phyloP scores from a whole-genome alignment of 169 alveolate species.

The Eimeria sp. region DNA sequence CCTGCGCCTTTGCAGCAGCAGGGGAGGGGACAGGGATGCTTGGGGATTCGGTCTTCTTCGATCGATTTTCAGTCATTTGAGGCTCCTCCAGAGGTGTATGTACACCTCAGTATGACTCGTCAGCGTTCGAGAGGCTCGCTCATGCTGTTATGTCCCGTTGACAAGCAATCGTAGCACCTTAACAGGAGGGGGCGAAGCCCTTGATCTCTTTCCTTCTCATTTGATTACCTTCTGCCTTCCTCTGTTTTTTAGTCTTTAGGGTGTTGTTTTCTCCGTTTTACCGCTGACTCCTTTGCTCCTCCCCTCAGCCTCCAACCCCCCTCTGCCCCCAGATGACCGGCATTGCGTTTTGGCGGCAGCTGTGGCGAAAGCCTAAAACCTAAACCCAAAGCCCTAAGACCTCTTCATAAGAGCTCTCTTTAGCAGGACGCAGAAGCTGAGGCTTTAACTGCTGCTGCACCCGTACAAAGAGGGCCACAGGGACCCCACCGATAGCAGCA shows the following conservation, averaged over 20 bases:
- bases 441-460: not conserved
- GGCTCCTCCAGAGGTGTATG: not conserved
- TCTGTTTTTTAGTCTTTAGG: not conserved
- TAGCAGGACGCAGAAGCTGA: not conserved
- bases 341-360: not conserved
- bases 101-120: not conserved
- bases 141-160: not conserved
- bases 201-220: not conserved
- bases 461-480: not conserved
- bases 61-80: not conserved
- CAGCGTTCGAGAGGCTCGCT: not conserved
- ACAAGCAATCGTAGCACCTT: not conserved
- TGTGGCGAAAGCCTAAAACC: not conserved
- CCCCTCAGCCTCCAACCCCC: slow-evolving; percentile 13
- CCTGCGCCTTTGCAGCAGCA: slow-evolving; percentile 12
- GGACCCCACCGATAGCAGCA: not conserved
- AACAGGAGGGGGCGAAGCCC: not conserved
- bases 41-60: not conserved
- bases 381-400: not conserved
- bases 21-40: not conserved
- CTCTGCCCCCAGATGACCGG: slow-evolving; percentile 19
- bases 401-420: not conserved
- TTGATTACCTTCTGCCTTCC: not conserved
- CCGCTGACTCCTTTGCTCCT: not conserved
- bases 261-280: not conserved